A percentile compares a stretch with the other conserved stretches of the same genome.
These are phyloP conservation scores for Blechomonas ayalai DNA, from an alignment of 208 protist genomes.

Conservation along the genomic window DNA sequence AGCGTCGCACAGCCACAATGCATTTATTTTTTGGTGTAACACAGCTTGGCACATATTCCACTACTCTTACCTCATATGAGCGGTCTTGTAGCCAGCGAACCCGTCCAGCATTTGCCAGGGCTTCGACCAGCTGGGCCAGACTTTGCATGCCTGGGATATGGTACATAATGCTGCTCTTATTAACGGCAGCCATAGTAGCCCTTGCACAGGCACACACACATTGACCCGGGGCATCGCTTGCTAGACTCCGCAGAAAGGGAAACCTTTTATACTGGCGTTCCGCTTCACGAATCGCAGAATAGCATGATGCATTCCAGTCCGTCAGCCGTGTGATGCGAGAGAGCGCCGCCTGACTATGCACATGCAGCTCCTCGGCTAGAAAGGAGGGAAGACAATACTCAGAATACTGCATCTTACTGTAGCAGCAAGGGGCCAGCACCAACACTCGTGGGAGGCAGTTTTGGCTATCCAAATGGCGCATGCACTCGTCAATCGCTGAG, in stretches of 20 bases:
- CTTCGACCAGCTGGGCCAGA: conserved; percentile 41
- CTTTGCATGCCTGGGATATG: no score
- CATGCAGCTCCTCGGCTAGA: conserved; percentile 19
- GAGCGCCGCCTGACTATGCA: conserved; percentile 25
- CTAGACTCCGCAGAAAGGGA: no score
- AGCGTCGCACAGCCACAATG: conserved; percentile 38
- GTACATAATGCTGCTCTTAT: no score
- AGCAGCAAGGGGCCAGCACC: conserved; percentile 75
- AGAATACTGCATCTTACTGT: conserved; percentile 38
- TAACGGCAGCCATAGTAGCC: no score
- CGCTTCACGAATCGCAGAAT: no score
- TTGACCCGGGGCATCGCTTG: no score
- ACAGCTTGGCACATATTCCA: conserved; percentile 60
- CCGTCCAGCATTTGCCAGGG: conserved; percentile 57
- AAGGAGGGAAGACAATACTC: conserved; percentile 53
- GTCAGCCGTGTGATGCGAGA: conserved; percentile 38
- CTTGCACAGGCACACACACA: no score
- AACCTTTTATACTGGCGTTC: no score
- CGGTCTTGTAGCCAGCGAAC: conserved; percentile 39
- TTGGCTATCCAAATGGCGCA: conserved; percentile 39
- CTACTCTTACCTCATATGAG: conserved; percentile 34
- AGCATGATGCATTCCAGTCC: conserved; percentile 53
- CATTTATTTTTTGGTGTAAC: conserved; percentile 81
- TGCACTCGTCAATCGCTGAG: conserved; percentile 60
- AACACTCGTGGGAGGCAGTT: conserved; percentile 48